These are phyloP conservation scores for Leccinum ochraceum DNA, from an alignment of 768 basidiomycete species.

Conservation along the genomic window DNA sequence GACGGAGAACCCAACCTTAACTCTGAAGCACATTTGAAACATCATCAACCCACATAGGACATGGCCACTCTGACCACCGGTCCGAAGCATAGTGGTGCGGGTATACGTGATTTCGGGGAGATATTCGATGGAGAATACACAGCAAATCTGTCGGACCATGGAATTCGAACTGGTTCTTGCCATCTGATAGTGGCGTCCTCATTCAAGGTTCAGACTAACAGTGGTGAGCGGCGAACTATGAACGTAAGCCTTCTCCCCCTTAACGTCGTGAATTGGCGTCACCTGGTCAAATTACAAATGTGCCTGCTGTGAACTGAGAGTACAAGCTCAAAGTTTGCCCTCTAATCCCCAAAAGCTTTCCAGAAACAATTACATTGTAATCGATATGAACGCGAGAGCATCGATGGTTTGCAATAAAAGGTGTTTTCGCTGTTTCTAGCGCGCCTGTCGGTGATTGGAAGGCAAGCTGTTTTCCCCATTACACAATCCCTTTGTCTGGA, in stretches of 20 bases:
- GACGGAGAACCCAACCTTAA: neutral
- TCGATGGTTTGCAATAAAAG: constrained; percentile 16
- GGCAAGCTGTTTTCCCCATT: constrained; percentile 10
- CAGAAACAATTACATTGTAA: constrained; percentile 54
- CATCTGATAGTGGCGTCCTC: constrained; percentile 11
- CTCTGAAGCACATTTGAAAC: neutral
- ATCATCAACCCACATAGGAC: neutral
- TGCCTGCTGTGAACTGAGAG: constrained; percentile 16
- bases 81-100: neutral
- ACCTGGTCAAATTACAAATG: constrained; percentile 7
- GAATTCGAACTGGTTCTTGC: constrained; percentile 1
- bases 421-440: neutral
- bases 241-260: constrained; percentile 15
- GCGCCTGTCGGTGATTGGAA: constrained; percentile 15
- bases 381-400: constrained; percentile 34
- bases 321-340: constrained; percentile 1
- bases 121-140: neutral
- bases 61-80: neutral
- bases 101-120: neutral
- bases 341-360: constrained; percentile 15
- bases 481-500: constrained; percentile 10
- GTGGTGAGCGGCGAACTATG: constrained; percentile 1
- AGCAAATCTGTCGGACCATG: neutral
- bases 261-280: constrained; percentile 1
- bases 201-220: constrained; percentile 11